These are phyloP conservation scores for Xylaria grammica DNA, from an alignment of 495 filamentous ascomycete species.

Conservation along the genomic window DNA sequence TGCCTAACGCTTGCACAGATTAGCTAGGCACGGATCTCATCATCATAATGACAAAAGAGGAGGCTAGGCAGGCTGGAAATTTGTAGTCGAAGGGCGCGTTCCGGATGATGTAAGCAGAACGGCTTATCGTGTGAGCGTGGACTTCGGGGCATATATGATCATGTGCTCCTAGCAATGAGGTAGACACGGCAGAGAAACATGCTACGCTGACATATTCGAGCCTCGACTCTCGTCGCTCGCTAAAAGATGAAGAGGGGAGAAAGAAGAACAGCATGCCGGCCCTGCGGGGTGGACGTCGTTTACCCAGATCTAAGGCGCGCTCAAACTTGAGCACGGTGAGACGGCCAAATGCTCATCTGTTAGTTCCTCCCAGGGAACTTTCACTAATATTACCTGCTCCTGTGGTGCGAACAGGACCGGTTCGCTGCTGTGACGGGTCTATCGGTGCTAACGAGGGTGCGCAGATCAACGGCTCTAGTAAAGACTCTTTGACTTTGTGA, in stretches of 20 bases:
- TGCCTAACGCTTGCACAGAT: background rate
- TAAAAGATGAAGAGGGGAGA: background rate
- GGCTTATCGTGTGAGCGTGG: background rate
- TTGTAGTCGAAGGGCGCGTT: background rate
- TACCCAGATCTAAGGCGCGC: no score
- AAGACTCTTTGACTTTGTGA: background rate
- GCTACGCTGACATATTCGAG: slow-evolving; percentile 1
- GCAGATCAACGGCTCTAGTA: background rate
- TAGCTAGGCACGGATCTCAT: background rate
- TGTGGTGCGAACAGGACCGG: background rate
- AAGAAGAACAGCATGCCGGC: background rate
- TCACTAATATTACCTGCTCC: background rate
- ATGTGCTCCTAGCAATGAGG: background rate
- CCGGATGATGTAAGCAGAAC: slow-evolving; percentile 11
- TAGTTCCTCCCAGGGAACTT: background rate
- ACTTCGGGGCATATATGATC: background rate
- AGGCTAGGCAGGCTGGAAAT: background rate
- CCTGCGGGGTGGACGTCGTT: background rate
- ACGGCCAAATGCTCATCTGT: background rate
- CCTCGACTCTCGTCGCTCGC: background rate
- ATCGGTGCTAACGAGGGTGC: background rate
- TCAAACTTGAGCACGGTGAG: background rate
- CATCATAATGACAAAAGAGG: background rate
- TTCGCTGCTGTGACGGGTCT: background rate
- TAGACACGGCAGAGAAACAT: background rate